Percentiles rank a stretch among this genome's conserved stretches.
These are phyloP conservation scores for Populus hybrid DNA, from an alignment of 441 rosid genomes.

Conservation along the genomic window DNA sequence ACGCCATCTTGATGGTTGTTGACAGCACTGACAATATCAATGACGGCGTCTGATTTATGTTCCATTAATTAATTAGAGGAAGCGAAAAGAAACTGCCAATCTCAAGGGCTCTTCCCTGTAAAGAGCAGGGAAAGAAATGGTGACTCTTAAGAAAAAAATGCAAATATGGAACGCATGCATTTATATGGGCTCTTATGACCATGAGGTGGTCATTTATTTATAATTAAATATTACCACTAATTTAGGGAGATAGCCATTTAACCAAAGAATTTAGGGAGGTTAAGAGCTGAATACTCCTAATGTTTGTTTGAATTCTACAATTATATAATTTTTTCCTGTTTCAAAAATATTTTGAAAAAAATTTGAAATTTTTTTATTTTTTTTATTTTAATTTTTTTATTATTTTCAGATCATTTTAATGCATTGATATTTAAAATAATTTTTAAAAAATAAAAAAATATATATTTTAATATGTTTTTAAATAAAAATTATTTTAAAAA, in stretches of 20 bases:
- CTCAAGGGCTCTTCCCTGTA: conserved; percentile 4
- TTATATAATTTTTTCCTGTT: too few species aligned
- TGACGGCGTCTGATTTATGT: not conserved
- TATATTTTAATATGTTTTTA: too few species aligned
- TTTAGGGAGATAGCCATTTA: not conserved
- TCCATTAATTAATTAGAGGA: conserved; percentile 9
- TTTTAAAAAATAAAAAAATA: too few species aligned
- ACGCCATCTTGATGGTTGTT: not conserved
- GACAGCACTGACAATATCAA: not conserved
- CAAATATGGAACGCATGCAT: too few species aligned
- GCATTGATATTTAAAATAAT: too few species aligned
- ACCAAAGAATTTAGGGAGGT: conserved; percentile 1
- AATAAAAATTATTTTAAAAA: too few species aligned
- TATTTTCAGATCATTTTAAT: too few species aligned
- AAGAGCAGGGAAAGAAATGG: conserved; percentile 12
- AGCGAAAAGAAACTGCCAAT: not conserved
- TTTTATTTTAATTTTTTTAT: too few species aligned
- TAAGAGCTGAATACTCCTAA: not conserved
- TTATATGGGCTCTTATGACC: too few species aligned
- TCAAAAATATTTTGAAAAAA: too few species aligned
- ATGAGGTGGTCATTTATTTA: not conserved
- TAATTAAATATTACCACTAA: not conserved
- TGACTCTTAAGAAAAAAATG: not conserved
- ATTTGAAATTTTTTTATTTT: too few species aligned
- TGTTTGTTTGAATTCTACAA: not conserved